Evolutionary conservation across 805 yeast genomes (phyloP), one percentile per base, ranked within the genome.

Genomic region (Sungouiella blattae): DNA sequence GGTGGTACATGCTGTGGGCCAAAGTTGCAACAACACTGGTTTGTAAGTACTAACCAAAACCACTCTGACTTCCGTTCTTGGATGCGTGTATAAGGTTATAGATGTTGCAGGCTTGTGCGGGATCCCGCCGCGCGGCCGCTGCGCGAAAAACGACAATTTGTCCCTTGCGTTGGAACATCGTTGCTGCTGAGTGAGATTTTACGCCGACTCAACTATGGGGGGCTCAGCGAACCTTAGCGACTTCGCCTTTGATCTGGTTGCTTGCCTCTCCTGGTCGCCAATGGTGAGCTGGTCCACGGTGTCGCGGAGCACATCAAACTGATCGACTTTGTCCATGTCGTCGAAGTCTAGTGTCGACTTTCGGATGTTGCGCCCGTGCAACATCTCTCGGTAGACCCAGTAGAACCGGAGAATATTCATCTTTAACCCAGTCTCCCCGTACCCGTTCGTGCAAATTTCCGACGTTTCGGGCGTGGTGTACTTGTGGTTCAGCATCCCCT

Each of bases 321-420:
- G 26, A 9, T 22, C 17, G n/a, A 30, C 14, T 15, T 31, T 12
- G 16, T 27, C 29, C 29, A 36, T 23, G 26, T 35, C 27, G n/a
- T 20, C 30, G 16, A 23, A 26, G 17, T 20, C 17, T 15, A 17
- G 13, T 25, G 9, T 27, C 11, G 20, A 13, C 17, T 15, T 20
- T n/a, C 5, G n/a, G 6, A 23, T 28, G 26, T 17, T 4, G 17
- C 7, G 18, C 15, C 18, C 22, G 15, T 11, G 16, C 11, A 21
- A 33, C 26, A 41, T 40, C 24, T 44, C 28, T 14, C 40, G 30
- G 16, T 31, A 39, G 6, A 32, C 29, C 17, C 31, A 31, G 23
- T 31, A 32, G 28, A 39, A 40, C 17, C 30, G 30, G n/a, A 33
- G 34, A 17, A 44, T 25, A 25, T 46, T 46, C 49, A 44, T 39